Base-by-base conservation (phyloP, 768 basidiomycete genomes). In the Galerina sulciceps region DNA sequence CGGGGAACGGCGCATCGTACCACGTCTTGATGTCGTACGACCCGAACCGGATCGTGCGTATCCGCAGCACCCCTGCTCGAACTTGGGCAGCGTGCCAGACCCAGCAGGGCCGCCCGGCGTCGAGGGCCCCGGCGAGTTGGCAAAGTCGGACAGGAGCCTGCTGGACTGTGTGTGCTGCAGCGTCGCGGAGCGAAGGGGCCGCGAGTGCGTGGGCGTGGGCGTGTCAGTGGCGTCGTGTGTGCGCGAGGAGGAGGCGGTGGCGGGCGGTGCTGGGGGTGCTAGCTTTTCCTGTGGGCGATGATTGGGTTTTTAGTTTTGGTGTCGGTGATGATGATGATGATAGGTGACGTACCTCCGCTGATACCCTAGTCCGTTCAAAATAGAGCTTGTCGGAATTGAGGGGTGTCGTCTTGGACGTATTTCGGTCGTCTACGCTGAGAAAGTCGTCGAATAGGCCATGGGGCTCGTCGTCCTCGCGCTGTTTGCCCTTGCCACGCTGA, bases 1-100 rank as follows among this genome's bases (percentile, higher is more conserved):
- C 96, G 0, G 97, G 96, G 71, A 98, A 99, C 6, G 97, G 97
- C 20, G 97, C 97, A 70, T 97, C 94, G 72, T 94, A 99, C 97
- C 97, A 99, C 3, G 97, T 99, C 71, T 94, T 88, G 69, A 99
- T 94, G 67, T 99, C 95, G 70, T 81, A 96, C 55, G 85, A 81
- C 23, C 96, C 96, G 66, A 98, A 96, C 26, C 94, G 87, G 61
- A 98, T 94, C 55, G 84, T 86, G 55, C 87, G 89, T 80, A 96
- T 97, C 62, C 89, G 87, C 44, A 90, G 82, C 26, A 73, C 75
- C 73, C 69, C 34, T 73, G 73, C 37, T 73, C 71, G 50, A 68
- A 60, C 60, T 70, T 72, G 43, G 72, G 51, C n/a, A 74, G 62
- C 46, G 71, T 65, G 14, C 61, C 64, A n/a, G 66, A 56, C 2